A percentile compares a stretch with the other conserved stretches of the same genome.
These are phyloP conservation scores for Kurtzmaniella fragi DNA, from an alignment of 805 yeast species.

Conservation along the genomic window DNA sequence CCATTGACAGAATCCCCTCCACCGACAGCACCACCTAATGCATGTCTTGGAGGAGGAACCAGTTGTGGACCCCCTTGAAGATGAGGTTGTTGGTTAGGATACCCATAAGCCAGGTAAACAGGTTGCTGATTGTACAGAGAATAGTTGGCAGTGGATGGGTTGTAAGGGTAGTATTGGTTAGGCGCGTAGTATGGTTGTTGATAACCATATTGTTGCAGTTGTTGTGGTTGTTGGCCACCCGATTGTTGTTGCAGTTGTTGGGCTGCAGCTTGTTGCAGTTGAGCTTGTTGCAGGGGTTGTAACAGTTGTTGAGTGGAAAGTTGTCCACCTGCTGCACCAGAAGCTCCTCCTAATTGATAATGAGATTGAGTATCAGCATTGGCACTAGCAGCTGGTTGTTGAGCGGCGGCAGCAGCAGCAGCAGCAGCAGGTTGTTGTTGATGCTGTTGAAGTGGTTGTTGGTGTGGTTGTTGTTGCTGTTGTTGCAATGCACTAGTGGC, in stretches of 20 bases:
- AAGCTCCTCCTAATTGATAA: background rate
- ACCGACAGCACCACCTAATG: too few relatives aligned
- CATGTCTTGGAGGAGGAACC: constrained; percentile 1
- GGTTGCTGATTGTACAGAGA: constrained; percentile 4
- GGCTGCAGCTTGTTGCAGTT: background rate
- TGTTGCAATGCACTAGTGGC: background rate
- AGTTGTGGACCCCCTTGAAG: constrained; percentile 1
- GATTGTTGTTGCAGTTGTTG: constrained; percentile 2
- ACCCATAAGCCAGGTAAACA: constrained; percentile 2
- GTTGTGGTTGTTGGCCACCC: background rate
- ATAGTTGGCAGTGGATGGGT: constrained; percentile 2
- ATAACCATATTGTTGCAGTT: constrained; percentile 2
- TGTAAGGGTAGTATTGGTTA: constrained; percentile 4
- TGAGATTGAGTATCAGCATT: background rate
- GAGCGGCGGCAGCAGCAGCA: background rate
- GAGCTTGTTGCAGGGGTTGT: background rate
- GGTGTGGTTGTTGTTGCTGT: too few relatives aligned
- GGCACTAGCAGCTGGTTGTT: background rate
- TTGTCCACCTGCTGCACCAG: too few relatives aligned
- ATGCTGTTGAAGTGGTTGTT: background rate
- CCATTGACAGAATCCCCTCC: background rate
- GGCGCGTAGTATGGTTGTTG: constrained; percentile 3
- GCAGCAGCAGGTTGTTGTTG: constrained; percentile 1
- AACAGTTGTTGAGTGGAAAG: too few relatives aligned
- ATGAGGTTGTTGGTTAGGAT: constrained; percentile 2